These are phyloP conservation scores for Acacia pycnantha DNA, from an alignment of 331 rosid species.

Conservation along the genomic window DNA sequence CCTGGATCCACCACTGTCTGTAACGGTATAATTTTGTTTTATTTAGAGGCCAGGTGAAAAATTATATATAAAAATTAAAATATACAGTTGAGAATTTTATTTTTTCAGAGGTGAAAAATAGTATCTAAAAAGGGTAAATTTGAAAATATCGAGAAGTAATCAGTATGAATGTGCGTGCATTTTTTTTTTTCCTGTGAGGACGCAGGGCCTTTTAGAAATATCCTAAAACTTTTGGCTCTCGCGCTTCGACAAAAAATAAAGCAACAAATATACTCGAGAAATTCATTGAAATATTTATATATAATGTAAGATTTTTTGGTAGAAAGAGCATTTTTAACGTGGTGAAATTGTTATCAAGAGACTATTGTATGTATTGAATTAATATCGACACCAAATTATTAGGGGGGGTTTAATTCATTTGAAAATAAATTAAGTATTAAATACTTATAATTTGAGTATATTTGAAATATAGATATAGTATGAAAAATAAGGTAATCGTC, in stretches of 20 bases:
- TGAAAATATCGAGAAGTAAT: slow-evolving; percentile 32
- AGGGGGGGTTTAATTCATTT: no score
- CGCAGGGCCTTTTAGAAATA: slow-evolving; percentile 39
- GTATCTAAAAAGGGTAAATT: neutral
- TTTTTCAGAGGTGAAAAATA: neutral
- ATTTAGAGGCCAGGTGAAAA: neutral
- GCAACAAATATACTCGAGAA: slow-evolving; percentile 9
- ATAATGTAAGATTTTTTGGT: neutral
- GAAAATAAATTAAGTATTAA: no score
- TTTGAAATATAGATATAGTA: neutral
- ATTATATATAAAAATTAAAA: neutral
- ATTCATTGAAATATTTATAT: neutral
- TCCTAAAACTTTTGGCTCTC: slow-evolving; percentile 32
- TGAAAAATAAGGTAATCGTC: slow-evolving; percentile 5
- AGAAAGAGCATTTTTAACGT: neutral
- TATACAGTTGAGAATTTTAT: neutral
- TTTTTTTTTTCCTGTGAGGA: slow-evolving; percentile 39
- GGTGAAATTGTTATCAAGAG: neutral
- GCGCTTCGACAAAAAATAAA: slow-evolving; percentile 19
- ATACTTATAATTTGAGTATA: no score
- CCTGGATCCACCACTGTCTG: no score
- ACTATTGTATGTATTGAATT: neutral
- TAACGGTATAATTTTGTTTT: neutral
- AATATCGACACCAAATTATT: no score
- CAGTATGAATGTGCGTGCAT: slow-evolving; percentile 35